Evolutionary conservation across 306 rosid species (phyloP).

Genomic region (Potentilla sterilis): DNA sequence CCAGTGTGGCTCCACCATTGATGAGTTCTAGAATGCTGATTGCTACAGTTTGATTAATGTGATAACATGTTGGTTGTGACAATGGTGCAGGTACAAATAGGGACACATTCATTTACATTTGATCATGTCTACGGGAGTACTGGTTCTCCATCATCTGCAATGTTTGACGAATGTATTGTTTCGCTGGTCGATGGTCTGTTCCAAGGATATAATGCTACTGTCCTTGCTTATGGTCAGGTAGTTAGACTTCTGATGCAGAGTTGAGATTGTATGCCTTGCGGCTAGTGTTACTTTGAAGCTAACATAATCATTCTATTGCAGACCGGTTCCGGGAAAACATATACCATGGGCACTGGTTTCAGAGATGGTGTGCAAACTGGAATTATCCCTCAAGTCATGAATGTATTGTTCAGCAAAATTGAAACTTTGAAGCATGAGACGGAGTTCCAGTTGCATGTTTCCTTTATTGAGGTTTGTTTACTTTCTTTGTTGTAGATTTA

Average conservation of each 20-base stretch:
- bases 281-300: slow-evolving; percentile 27
- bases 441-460: slow-evolving; percentile 93
- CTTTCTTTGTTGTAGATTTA: not conserved
- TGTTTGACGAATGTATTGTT: slow-evolving; percentile 88
- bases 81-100: slow-evolving; percentile 82
- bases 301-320: slow-evolving; percentile 53
- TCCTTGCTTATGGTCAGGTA: slow-evolving; percentile 99
- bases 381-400: slow-evolving; percentile 92
- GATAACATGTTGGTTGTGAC: slow-evolving; percentile 24
- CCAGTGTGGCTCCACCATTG: not conserved
- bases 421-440: slow-evolving; percentile 72
- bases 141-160: slow-evolving; percentile 68
- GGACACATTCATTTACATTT: slow-evolving; percentile 90
- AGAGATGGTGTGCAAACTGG: slow-evolving; percentile 81
- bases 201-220: slow-evolving; percentile 99
- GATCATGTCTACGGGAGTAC: slow-evolving; percentile 99
- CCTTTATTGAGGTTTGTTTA: slow-evolving; percentile 87
- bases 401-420: slow-evolving; percentile 79
- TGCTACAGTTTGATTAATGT: not conserved
- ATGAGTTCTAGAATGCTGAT: not conserved
- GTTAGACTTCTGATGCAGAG: slow-evolving; percentile 6
- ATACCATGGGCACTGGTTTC: slow-evolving; percentile 99
- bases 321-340: slow-evolving; percentile 99
- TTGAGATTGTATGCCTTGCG: slow-evolving; percentile 13
- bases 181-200: slow-evolving; percentile 91